phyloP scores from a whole-genome alignment of 768 basidiomycete genomes.

The Rhodotorula babjevae region DNA sequence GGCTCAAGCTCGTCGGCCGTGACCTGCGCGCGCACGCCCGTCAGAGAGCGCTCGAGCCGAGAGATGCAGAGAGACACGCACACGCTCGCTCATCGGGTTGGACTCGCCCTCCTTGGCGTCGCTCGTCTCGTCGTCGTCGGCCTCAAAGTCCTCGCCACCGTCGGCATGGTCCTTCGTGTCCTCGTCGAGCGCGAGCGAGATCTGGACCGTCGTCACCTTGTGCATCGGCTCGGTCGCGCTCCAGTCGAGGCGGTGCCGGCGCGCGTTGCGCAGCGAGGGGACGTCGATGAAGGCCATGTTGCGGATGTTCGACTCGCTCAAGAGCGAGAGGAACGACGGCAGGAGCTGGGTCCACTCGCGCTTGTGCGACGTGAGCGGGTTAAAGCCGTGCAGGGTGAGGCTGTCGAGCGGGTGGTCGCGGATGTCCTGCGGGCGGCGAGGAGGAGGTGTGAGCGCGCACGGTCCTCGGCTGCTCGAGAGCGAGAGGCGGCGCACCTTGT shows the following conservation, averaged over 20 bases:
- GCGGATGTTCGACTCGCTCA: background rate
- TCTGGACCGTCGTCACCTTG: slow-evolving; percentile 4
- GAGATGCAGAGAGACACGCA: background rate
- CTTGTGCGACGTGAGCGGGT: slow-evolving; percentile 26
- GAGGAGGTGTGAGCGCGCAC: background rate
- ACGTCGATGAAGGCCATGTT: slow-evolving; percentile 25
- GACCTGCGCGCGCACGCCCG: background rate
- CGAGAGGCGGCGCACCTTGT: slow-evolving; percentile 1
- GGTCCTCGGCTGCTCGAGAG: too few relatives aligned
- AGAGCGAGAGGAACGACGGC: slow-evolving; percentile 1
- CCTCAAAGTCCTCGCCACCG: background rate
- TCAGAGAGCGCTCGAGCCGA: background rate
- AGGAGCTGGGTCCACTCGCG: slow-evolving; percentile 13
- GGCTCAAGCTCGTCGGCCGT: slow-evolving; percentile 8
- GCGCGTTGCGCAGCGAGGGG: slow-evolving; percentile 19
- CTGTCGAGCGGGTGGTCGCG: slow-evolving; percentile 17
- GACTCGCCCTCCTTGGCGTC: background rate
- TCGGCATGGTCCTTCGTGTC: background rate
- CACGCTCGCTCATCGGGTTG: slow-evolving; percentile 7
- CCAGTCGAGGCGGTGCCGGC: slow-evolving; percentile 16
- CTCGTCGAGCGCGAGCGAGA: slow-evolving; percentile 22
- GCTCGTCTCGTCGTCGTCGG: background rate
- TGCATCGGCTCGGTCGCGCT: background rate
- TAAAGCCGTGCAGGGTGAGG: slow-evolving; percentile 24
- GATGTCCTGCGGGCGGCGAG: background rate